Evolutionary conservation across 768 basidiomycete species (phyloP).

Genomic region (Naganishia friedmannii): DNA sequence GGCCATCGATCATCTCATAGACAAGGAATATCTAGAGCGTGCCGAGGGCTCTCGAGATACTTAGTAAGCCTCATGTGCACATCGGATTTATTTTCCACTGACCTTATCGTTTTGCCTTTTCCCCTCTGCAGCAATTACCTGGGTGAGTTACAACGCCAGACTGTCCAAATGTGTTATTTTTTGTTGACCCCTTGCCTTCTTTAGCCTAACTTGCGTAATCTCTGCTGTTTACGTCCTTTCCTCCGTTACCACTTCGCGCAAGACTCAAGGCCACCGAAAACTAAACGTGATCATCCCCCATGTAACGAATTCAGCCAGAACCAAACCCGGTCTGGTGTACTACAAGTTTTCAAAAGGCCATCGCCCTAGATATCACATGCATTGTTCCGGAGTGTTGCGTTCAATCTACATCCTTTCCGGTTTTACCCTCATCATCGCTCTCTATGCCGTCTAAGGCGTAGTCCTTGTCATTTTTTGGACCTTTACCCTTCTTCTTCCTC

Average conservation of each 20-base stretch:
- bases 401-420: slow-evolving; percentile 18
- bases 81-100: neutral
- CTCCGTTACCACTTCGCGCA: neutral
- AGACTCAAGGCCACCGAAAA: neutral
- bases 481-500: slow-evolving; percentile 18
- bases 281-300: too few relatives aligned
- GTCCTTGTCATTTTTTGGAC: slow-evolving; percentile 9
- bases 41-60: slow-evolving; percentile 87
- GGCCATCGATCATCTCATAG: slow-evolving; percentile 86
- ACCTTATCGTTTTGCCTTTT: neutral
- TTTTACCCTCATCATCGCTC: slow-evolving; percentile 14
- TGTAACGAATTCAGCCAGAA: neutral
- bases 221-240: neutral
- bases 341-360: neutral
- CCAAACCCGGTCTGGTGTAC: neutral
- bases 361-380: neutral
- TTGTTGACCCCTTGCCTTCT: neutral
- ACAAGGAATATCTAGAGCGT: slow-evolving; percentile 97
- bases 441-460: neutral
- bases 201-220: neutral
- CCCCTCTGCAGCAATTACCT: slow-evolving; percentile 24
- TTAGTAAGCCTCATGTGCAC: slow-evolving; percentile 52
- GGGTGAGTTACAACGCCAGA: neutral
- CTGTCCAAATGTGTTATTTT: too few relatives aligned
- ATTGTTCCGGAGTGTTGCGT: neutral